Conservation (phyloP, 2,329 filamentous ascomycete species). For the Monosporascus sp. region DNA sequence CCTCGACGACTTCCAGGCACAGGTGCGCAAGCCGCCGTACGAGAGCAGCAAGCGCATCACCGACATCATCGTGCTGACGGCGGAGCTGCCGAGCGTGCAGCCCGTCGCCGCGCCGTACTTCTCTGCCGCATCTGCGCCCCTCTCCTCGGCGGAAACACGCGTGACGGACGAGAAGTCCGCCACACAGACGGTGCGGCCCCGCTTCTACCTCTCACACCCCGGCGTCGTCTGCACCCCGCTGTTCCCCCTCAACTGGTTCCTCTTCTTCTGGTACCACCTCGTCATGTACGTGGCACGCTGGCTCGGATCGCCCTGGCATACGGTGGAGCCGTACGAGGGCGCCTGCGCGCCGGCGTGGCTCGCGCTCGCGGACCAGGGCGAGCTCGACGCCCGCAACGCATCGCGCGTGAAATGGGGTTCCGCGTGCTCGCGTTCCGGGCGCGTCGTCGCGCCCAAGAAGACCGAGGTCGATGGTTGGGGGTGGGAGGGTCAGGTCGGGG, state of each 20-base stretch:
- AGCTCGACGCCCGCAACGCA: slow-evolving; percentile 51
- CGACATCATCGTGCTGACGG: slow-evolving; percentile 75
- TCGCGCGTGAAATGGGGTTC: slow-evolving; percentile 79
- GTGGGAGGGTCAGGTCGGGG: slow-evolving; percentile 54
- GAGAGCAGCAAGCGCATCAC: slow-evolving; percentile 85
- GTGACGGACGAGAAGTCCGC: too few species aligned
- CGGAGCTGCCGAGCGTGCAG: slow-evolving; percentile 58
- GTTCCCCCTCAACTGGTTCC: slow-evolving; percentile 65
- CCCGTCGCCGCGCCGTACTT: slow-evolving; percentile 56
- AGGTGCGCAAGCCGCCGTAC: slow-evolving; percentile 63
- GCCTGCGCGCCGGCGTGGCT: slow-evolving; percentile 76
- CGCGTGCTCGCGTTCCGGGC: slow-evolving; percentile 50
- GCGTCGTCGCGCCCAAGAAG: slow-evolving; percentile 59
- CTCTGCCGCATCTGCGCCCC: slow-evolving; percentile 16
- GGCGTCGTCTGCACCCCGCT: slow-evolving; percentile 82
- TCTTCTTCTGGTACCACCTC: slow-evolving; percentile 64
- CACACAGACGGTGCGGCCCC: slow-evolving; percentile 38
- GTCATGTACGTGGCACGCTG: slow-evolving; percentile 68
- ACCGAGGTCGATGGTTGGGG: slow-evolving; percentile 90
- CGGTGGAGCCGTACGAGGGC: slow-evolving; percentile 68
- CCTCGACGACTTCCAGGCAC: slow-evolving; percentile 69
- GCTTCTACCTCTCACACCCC: slow-evolving; percentile 77
- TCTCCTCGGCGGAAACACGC: too few species aligned
- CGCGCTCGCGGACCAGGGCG: slow-evolving; percentile 60
- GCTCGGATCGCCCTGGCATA: slow-evolving; percentile 86